Evolutionary conservation across 768 basidiomycete genomes (phyloP), one percentile per base, ranked within the genome.

Genomic region (Phylloporus sp.): DNA sequence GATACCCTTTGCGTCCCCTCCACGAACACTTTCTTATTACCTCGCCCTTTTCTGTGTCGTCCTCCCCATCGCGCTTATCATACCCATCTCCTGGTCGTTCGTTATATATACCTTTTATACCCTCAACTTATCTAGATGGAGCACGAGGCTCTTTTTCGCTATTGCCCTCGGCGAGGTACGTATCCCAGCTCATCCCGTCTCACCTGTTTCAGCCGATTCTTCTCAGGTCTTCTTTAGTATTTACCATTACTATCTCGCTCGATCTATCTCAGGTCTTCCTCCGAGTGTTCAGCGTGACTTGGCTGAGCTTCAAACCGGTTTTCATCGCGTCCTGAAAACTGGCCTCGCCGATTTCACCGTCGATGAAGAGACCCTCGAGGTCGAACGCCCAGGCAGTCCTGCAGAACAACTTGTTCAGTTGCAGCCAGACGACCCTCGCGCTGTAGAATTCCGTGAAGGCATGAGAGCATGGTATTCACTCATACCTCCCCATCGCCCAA

Each of bases 401-500:
- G 78, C 73, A 8, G 85, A 90, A 65, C 59, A 72, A 8, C 79
- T 86, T 46, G 70, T 70, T 6, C 76, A 74, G 49, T 75, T 91
- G n/a, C 78, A 79, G 23, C 70, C 67, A 32, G 71, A 81, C 52
- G 88, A 92, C 59, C 83, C 81, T 10, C 80, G 87, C 8, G 86
- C 87, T 2, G 68, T 86, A 32, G 87, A 90, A 59, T 89, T 88
- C 64, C 78, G 86, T 15, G 80, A 84, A 59, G 73, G 71, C 56
- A 72, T 89, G 45, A 76, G 86, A 61, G 85, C 82, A 60, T 80
- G 75, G 73, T 75, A 60, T 28, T 56, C 59, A 23, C 27, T 28
- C 24, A 10, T 16, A 36, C 11, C 29, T 48, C 13, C 27, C 22
- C 29, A 6, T 45, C 12, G 7, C 9, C 20, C 22, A 2, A 20